Evolutionary conservation across 805 yeast species (phyloP), one percentile per base, ranked within the genome.

Genomic region (Hanseniaspora singularis): DNA sequence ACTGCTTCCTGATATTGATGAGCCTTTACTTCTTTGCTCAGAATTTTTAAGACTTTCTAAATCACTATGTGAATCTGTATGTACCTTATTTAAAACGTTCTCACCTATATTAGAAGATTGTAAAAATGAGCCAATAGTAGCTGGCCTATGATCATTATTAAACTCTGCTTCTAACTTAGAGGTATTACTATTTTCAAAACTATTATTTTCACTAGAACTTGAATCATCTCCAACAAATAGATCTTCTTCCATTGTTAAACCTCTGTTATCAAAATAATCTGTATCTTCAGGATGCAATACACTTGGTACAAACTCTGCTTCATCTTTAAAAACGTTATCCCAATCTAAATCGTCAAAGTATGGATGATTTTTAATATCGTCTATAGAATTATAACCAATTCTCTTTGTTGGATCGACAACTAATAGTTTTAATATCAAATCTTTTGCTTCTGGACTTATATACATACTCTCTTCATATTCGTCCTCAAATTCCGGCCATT

Each of bases 251-350:
- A 83, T 64, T 10, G 72, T 77, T 0, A 96, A 97, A 3, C 98
- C 98, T 55, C 98, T 74, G 4, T 72, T 54, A 55, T 92, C 98
- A 62, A 89, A 92, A 58, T 92, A 89, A 45, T 86, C 94, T 0
- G 96, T 88, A 40, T 79, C 78, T 55, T 83, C 94, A 0, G 96
- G 95, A 54, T 85, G 73, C 6, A 78, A 84, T 8, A 74, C 65
- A 11, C 66, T 65, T 0, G 99, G 99, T 7, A 87, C 77, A 64
- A 92, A 92, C 0, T 94, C 76, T 0, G 92, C 87, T 30, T 76
- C 81, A 45, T 76, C 81, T 15, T 67, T 68, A 57, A 79, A 84
- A 15, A 92, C 68, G 2, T 68, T 66, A 15, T 70, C 75, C 97
- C 98, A 92, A 49, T 80, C 68, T 9, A 84, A 71, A 1, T 70